phyloP scores from a whole-genome alignment of 1,139 yeast genomes.

The Debaryomycetaceae sp. region DNA sequence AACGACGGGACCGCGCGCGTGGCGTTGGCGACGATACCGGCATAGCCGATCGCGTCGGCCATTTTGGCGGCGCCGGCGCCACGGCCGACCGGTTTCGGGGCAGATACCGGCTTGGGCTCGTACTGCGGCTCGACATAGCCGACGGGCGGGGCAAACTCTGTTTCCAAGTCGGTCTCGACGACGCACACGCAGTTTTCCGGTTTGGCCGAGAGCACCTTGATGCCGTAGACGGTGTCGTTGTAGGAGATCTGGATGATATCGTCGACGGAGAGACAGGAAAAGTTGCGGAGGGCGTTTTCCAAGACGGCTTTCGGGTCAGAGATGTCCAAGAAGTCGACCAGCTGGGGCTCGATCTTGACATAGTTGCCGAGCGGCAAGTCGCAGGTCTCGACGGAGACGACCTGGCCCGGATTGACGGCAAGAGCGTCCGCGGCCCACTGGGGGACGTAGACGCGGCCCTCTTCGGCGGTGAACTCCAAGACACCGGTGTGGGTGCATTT shows the following conservation, averaged over 20 bases:
- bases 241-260: slow-evolving; percentile 86
- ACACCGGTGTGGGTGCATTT: slow-evolving; percentile 81
- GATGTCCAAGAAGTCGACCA: slow-evolving; percentile 84
- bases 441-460: slow-evolving; percentile 89
- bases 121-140: slow-evolving; percentile 92
- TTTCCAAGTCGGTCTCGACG: slow-evolving; percentile 91
- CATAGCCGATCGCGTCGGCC: slow-evolving; percentile 70
- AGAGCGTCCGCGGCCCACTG: slow-evolving; percentile 94
- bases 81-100: slow-evolving; percentile 25
- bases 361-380: slow-evolving; percentile 80
- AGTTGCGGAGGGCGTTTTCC: slow-evolving; percentile 82
- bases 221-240: slow-evolving; percentile 69
- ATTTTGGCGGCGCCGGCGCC: slow-evolving; percentile 57
- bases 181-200: slow-evolving; percentile 88
- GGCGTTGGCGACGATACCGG: slow-evolving; percentile 38
- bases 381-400: slow-evolving; percentile 63
- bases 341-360: slow-evolving; percentile 92
- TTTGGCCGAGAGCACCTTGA: slow-evolving; percentile 77
- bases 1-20: slow-evolving; percentile 21
- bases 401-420: slow-evolving; percentile 62
- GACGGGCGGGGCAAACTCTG: slow-evolving; percentile 98
- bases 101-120: slow-evolving; percentile 20
- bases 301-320: slow-evolving; percentile 94
- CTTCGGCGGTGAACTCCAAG: slow-evolving; percentile 92
- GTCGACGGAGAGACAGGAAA: slow-evolving; percentile 75